phyloP scores from a whole-genome alignment of 2,329 filamentous ascomycete species.

The Parascedosporium putredinis region DNA sequence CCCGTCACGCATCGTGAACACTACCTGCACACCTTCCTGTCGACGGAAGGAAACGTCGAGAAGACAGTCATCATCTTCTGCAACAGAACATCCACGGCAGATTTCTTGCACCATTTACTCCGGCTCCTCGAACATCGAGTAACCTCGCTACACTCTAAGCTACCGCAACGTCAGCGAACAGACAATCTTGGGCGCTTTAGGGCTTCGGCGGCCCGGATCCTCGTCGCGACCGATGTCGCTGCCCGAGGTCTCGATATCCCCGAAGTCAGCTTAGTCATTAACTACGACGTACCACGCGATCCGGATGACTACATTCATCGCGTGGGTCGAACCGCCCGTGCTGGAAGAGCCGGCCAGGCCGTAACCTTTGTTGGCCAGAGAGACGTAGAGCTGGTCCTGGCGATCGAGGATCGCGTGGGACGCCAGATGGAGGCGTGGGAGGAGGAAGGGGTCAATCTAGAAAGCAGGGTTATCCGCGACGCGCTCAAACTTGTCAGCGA shows the following conservation, averaged over 20 bases:
- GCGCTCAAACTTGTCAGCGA: slow-evolving; percentile 84
- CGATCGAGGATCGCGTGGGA: slow-evolving; percentile 77
- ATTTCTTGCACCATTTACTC: slow-evolving; percentile 79
- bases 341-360: slow-evolving; percentile 70
- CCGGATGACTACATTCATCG: slow-evolving; percentile 97
- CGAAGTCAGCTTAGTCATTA: slow-evolving; percentile 79
- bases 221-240: slow-evolving; percentile 92
- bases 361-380: slow-evolving; percentile 87
- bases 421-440: slow-evolving; percentile 71
- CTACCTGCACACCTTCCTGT: slow-evolving; percentile 82
- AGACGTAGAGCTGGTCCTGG: slow-evolving; percentile 82
- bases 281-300: slow-evolving; percentile 93
- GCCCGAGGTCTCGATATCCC: slow-evolving; percentile 92
- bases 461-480: slow-evolving; percentile 76
- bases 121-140: slow-evolving; percentile 80
- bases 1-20: slow-evolving; percentile 90
- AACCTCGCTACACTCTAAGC: slow-evolving; percentile 78
- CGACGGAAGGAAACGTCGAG: slow-evolving; percentile 62
- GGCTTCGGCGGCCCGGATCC: slow-evolving; percentile 74
- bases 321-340: slow-evolving; percentile 89
- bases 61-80: slow-evolving; percentile 88
- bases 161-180: slow-evolving; percentile 75
- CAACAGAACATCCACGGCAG: slow-evolving; percentile 82
- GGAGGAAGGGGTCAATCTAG: slow-evolving; percentile 90
- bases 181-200: slow-evolving; percentile 88